phyloP scores from a whole-genome alignment of 306 rosid species.

The Corylus americana region DNA sequence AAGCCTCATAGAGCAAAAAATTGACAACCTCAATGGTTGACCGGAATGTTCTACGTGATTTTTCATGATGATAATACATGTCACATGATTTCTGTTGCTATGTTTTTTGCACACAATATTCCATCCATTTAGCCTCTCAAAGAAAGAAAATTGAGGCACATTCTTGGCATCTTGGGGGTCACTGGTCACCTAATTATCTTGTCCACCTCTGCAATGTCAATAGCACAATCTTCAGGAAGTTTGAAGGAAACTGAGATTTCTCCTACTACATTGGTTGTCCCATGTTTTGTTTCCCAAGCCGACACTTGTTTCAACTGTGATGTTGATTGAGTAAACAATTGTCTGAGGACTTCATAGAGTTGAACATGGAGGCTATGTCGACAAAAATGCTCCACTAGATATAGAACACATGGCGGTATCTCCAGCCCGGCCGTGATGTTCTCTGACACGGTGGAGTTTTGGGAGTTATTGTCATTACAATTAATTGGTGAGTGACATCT shows the following conservation, averaged over 20 bases:
- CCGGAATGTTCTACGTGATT: neutral
- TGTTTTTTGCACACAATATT: neutral
- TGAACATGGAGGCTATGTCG: neutral
- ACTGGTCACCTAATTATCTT: neutral
- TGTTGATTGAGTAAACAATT: neutral
- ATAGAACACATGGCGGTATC: neutral
- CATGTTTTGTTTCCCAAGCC: neutral
- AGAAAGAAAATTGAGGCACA: neutral
- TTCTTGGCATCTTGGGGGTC: neutral
- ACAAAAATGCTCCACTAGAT: neutral
- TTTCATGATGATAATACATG: conserved; percentile 6
- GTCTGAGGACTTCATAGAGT: neutral
- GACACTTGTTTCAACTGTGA: neutral
- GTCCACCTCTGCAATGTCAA: neutral
- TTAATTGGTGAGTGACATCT: neutral
- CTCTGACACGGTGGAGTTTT: neutral
- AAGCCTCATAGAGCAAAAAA: conserved; percentile 24
- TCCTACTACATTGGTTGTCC: neutral
- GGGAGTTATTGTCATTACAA: neutral
- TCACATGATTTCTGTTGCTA: neutral
- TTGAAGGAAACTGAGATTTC: conserved; percentile 9
- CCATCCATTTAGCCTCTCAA: conserved; percentile 20
- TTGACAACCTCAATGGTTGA: conserved; percentile 18
- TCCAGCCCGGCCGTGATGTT: no score
- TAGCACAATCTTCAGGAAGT: neutral